Base-by-base conservation (phyloP, 176 grass and related monocot species). In the Eremochloa ophiuroides region DNA sequence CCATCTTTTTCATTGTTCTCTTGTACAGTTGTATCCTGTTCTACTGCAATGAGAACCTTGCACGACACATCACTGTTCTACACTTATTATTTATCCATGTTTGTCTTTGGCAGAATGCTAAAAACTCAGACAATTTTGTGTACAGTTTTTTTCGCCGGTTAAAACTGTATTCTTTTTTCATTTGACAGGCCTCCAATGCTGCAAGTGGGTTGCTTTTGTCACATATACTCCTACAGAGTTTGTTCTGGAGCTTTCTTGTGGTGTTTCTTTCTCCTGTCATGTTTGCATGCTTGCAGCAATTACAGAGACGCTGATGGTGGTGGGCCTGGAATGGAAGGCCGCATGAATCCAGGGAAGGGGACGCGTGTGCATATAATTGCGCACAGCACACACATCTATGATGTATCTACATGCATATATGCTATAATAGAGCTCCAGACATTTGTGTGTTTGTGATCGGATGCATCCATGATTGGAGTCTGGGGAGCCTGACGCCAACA, bases 311-410 rank as follows among this genome's bases (percentile, higher is more conserved):
- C 22, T 58, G 55, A 12, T 26, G 51, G 51, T 23, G 22, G 20
- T n/a, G n/a, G n/a, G 17, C 48, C 9, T 40, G 38, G 17, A 22
- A 18, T 39, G 64, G 81, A 72, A 66, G 46, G 47, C 34, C 31
- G 74, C 64, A 70, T 43, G 46, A 44, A 69, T 60, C 37, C 13
- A 84, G 62, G 74, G 74, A 69, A 77, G 77, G 74, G 14, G 38
- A 77, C 62, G 38, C 46, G 51, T 4, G 17, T 2, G 55, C 40
- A 37, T 53, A 48, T 62, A 26, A 82, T 59, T 42, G 78, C 17
- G 62, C 43, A 30, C 46, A 68, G 80, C 69, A 44, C 13, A 66
- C 62, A 16, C 31, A 7, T 22, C 58, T 65, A 31, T 50, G 41
- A 43, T 58, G 23, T 6, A 26, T 51, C 1, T 8, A 34, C 17